Conservation (phyloP, 306 rosid genomes). For the Castanea sativa region DNA sequence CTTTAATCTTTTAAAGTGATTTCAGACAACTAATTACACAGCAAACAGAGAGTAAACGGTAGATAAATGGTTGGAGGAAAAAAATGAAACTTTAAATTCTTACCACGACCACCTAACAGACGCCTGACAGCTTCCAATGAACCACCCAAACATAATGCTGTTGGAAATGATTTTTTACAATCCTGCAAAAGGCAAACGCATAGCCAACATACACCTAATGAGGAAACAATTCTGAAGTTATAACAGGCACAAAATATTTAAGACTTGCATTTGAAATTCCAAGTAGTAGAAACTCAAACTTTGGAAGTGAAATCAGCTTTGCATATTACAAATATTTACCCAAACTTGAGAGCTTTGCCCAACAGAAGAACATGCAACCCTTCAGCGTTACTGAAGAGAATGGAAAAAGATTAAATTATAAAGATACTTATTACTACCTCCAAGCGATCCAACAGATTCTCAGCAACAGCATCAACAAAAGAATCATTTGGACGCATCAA, state of each 20-base stretch:
- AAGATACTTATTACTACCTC: conserved; percentile 43
- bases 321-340: neutral
- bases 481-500: conserved; percentile 68
- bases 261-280: neutral
- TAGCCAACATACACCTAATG: neutral
- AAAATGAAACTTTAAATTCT: neutral
- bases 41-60: neutral
- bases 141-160: conserved; percentile 89
- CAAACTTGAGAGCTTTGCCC: too few species aligned
- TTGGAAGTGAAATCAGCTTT: neutral
- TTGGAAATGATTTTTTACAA: conserved; percentile 78
- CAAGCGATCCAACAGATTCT: conserved; percentile 79
- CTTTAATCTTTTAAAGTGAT: neutral
- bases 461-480: conserved; percentile 63
- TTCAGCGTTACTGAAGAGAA: neutral
- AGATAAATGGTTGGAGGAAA: neutral
- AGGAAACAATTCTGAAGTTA: neutral
- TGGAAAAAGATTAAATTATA: neutral
- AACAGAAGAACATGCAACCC: neutral
- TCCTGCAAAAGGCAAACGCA: conserved; percentile 42
- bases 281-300: neutral
- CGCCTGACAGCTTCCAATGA: conserved; percentile 64
- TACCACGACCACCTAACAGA: conserved; percentile 54
- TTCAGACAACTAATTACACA: neutral
- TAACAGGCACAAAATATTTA: neutral